Evolutionary conservation across 73 alveolate species (phyloP).

Genomic region (Symbiodinium pilosum): DNA sequence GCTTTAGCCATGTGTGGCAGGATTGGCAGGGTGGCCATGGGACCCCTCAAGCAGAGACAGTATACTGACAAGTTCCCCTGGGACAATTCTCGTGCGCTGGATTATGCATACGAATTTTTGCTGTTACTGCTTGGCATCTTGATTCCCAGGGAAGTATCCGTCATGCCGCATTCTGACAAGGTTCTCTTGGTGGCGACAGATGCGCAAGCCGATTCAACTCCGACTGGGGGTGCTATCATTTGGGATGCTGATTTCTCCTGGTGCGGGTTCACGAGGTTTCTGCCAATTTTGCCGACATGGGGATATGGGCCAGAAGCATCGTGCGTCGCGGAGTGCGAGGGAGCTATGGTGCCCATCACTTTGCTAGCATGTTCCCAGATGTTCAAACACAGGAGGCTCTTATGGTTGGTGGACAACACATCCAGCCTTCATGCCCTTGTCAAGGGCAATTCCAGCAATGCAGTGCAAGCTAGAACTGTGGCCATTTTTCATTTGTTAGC

Average conservation of each 20-base stretch:
- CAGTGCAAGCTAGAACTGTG: background rate
- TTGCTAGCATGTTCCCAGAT: background rate
- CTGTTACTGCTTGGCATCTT: background rate
- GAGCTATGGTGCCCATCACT: conserved; percentile 4
- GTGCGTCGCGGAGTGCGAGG: background rate
- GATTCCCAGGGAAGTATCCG: background rate
- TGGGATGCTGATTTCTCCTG: background rate
- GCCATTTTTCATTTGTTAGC: background rate
- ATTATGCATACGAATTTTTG: background rate
- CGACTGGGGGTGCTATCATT: background rate
- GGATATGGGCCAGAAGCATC: background rate
- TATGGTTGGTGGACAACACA: background rate
- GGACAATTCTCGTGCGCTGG: background rate
- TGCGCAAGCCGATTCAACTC: background rate
- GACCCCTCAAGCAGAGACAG: background rate
- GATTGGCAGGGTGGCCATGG: conserved; percentile 29
- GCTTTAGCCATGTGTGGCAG: background rate
- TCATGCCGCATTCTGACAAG: background rate
- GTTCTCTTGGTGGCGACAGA: background rate
- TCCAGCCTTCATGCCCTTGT: background rate
- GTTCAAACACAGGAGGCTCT: background rate
- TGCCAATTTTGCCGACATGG: background rate
- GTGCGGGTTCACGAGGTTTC: background rate
- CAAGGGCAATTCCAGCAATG: background rate
- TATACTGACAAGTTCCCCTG: background rate